Evolutionary conservation across 2,329 filamentous ascomycete species (phyloP).

Genomic region (Apiospora hydei): DNA sequence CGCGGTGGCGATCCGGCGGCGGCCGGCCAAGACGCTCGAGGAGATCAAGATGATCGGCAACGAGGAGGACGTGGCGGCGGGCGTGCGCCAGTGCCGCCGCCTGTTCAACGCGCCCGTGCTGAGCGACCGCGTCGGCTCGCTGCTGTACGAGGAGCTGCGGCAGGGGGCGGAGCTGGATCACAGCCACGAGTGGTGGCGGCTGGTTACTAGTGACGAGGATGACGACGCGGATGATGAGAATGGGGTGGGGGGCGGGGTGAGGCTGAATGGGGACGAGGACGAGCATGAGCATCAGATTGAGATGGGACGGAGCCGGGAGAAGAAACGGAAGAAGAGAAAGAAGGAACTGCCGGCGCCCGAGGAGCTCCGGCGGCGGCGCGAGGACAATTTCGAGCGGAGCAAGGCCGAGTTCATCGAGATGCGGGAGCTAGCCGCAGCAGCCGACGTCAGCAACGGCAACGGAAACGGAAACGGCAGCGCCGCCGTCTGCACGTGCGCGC

Average conservation of each 20-base stretch:
- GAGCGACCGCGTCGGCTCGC: slow-evolving; percentile 32
- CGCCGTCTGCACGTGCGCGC: neutral
- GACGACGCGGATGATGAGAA: neutral
- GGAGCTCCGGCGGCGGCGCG: slow-evolving; percentile 11
- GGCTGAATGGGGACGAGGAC: neutral
- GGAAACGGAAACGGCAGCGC: too few species aligned
- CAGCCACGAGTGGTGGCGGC: slow-evolving; percentile 26
- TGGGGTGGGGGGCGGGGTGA: too few species aligned
- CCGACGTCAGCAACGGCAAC: neutral
- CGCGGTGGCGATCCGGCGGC: slow-evolving; percentile 27
- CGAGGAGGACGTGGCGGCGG: slow-evolving; percentile 27
- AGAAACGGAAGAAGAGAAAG: neutral
- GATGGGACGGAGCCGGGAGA: neutral
- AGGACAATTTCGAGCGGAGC: slow-evolving; percentile 9
- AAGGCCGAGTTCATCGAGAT: slow-evolving; percentile 23
- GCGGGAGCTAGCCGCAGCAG: neutral
- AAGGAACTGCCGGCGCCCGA: neutral
- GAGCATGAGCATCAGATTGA: neutral
- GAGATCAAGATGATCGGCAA: slow-evolving; percentile 36
- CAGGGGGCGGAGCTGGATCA: slow-evolving; percentile 32
- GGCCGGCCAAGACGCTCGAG: slow-evolving; percentile 29
- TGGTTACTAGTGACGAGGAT: neutral
- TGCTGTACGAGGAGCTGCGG: slow-evolving; percentile 32
- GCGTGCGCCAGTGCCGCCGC: slow-evolving; percentile 31
- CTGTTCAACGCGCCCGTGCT: slow-evolving; percentile 36